A percentile compares a stretch with the other conserved stretches of the same genome.
phyloP scores from a whole-genome alignment of 164 flowering plant species.

The Sextonia rubra region DNA sequence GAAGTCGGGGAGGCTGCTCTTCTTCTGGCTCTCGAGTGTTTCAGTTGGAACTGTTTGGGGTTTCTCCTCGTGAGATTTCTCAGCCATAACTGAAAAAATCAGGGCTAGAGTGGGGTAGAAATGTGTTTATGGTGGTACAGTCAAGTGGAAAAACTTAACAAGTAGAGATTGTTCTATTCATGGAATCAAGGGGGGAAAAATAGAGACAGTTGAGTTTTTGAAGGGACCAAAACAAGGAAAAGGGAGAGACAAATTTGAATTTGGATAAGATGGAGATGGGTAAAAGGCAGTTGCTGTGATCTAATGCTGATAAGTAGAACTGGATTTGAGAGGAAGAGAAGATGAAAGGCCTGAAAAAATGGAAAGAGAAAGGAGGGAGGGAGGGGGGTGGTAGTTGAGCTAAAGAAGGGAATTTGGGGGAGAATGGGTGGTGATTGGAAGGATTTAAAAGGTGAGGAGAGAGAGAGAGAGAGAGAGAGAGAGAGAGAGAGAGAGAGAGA shows the following conservation, averaged over 20 bases:
- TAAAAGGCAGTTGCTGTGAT: not conserved
- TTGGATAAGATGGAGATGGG: not conserved
- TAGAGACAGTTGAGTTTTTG: too few relatives aligned
- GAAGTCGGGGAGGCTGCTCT: constrained; percentile 45
- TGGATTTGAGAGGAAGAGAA: not conserved
- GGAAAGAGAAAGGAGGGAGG: not conserved
- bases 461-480: not conserved
- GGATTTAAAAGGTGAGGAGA: not conserved
- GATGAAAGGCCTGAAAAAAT: not conserved
- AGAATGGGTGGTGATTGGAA: not conserved
- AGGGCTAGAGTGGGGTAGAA: not conserved
- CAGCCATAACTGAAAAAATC: not conserved
- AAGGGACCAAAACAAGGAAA: too few relatives aligned
- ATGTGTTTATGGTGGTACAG: not conserved
- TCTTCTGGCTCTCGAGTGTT: not conserved
- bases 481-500: constrained; percentile 6
- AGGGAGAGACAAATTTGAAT: too few relatives aligned
- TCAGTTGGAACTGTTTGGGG: not conserved
- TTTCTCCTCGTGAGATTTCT: not conserved
- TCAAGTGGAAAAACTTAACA: not conserved
- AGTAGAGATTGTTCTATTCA: too few relatives aligned
- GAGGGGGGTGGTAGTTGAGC: too few relatives aligned
- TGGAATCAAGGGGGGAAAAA: too few relatives aligned
- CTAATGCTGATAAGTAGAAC: not conserved
- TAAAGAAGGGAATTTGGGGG: not conserved